These are phyloP conservation scores for Fusarium concolor DNA, from an alignment of 2,329 filamentous ascomycete species.

Conservation along the genomic window DNA sequence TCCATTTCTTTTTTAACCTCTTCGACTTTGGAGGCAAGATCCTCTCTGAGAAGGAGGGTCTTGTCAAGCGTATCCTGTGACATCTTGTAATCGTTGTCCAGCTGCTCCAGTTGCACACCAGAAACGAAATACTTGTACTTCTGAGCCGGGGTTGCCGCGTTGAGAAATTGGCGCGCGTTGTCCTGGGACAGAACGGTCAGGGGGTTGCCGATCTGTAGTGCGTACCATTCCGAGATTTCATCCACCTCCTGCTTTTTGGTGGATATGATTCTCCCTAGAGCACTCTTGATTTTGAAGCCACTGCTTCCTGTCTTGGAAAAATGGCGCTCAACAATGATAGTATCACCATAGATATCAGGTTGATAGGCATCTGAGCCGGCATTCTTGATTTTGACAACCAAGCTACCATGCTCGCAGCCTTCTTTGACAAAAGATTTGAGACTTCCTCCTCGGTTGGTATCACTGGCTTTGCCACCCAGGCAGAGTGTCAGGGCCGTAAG, in stretches of 20 bases:
- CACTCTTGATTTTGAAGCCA: constrained; percentile 88
- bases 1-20: constrained; percentile 59
- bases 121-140: constrained; percentile 98
- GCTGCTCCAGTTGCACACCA: constrained; percentile 90
- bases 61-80: constrained; percentile 83
- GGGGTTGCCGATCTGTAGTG: constrained; percentile 94
- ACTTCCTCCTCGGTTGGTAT: constrained; percentile 91
- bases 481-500: constrained; percentile 93
- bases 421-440: constrained; percentile 93
- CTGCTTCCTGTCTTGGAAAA: constrained; percentile 81
- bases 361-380: constrained; percentile 86
- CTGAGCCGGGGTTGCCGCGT: constrained; percentile 80
- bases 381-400: constrained; percentile 92
- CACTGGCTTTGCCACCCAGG: constrained; percentile 91
- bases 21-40: constrained; percentile 51
- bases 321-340: constrained; percentile 90
- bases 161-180: constrained; percentile 92
- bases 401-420: constrained; percentile 78
- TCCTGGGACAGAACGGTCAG: constrained; percentile 97
- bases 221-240: constrained; percentile 92
- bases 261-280: constrained; percentile 76
- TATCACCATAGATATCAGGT: constrained; percentile 82
- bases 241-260: constrained; percentile 89
- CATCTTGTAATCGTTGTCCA: constrained; percentile 90
- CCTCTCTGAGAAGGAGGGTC: constrained; percentile 56